Evolutionary conservation across 768 basidiomycete species (phyloP).

Genomic region (Trichaptum fuscoviolaceum): DNA sequence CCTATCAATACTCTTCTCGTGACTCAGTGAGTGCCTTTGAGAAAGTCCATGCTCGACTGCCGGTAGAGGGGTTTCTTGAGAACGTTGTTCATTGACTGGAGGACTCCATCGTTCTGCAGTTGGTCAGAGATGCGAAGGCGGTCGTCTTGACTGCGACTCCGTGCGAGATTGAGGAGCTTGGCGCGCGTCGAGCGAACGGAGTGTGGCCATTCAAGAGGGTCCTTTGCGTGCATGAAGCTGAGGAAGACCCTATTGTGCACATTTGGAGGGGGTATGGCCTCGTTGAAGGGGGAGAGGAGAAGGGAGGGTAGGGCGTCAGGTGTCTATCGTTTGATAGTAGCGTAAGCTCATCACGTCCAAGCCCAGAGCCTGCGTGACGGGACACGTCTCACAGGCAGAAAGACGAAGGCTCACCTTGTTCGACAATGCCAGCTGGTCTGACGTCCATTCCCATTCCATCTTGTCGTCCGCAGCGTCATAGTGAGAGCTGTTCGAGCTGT

Average conservation of each 20-base stretch:
- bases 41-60: constrained; percentile 87
- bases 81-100: constrained; percentile 44
- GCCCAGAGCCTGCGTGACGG: neutral
- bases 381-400: neutral
- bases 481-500: constrained; percentile 83
- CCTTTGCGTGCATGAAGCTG: constrained; percentile 69
- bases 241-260: constrained; percentile 83
- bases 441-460: constrained; percentile 65
- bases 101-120: constrained; percentile 29
- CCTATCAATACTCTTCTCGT: constrained; percentile 55
- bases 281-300: constrained; percentile 83
- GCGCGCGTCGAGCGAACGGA: constrained; percentile 76
- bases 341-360: constrained; percentile 1
- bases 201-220: constrained; percentile 76
- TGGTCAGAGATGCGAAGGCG: neutral
- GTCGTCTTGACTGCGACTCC: constrained; percentile 53
- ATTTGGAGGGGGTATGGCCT: constrained; percentile 78
- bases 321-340: constrained; percentile 43
- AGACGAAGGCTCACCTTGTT: constrained; percentile 45
- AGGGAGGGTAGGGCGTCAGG: constrained; percentile 79
- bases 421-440: constrained; percentile 64
- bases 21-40: constrained; percentile 44
- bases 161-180: constrained; percentile 78
- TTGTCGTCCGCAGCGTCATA: constrained; percentile 54
- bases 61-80: constrained; percentile 57